Evolutionary conservation across 2,329 filamentous ascomycete genomes (phyloP), one percentile per base, ranked within the genome.

Genomic region (Botrytis sinoallii): DNA sequence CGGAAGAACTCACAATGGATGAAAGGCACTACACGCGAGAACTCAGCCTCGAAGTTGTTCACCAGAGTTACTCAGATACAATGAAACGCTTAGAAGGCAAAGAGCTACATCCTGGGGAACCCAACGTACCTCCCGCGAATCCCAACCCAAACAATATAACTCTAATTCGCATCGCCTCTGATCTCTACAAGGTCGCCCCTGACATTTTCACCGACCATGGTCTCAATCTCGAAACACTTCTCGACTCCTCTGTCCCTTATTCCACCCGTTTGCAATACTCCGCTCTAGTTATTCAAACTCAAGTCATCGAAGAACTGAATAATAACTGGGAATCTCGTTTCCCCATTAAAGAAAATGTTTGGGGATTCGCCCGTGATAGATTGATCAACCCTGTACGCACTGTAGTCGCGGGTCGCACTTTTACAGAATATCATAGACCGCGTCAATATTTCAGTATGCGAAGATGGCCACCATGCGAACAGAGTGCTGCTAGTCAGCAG

Each of bases 251-350:
- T 9, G 72, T 77, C 22, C 44, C 44, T 40, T 72, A 61, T 1
- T 46, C 75, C 20, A 35, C 44, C 16, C 42, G 48, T 5, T 40
- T 29, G 25, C 22, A 38, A 48, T 61, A 60, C 32, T 55, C 63
- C 12, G 64, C 48, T 8, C 35, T 70, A 12, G 40, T 69, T n/a
- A 42, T 73, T 4, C 64, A 70, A 64, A 76, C 76, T 66, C 76
- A 80, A 66, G 73, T 79, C n/a, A 32, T 80, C 4, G 76, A 79
- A 48, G 79, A 81, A 61, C 25, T 75, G 10, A 78, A 76, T 69
- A 80, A 80, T 46, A 78, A 78, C 42, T 79, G 78, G 75, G 79
- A 81, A 48, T 70, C 74, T 7, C 64, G 75, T 4, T 79, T 80
- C 48, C 77, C 78, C 4, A 76, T 77, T 29, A 74, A 77, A 12